Percentiles rank a stretch among this genome's conserved stretches.
Conservation (phyloP, 2,329 filamentous ascomycete species). For the Aspergillus sergii region DNA sequence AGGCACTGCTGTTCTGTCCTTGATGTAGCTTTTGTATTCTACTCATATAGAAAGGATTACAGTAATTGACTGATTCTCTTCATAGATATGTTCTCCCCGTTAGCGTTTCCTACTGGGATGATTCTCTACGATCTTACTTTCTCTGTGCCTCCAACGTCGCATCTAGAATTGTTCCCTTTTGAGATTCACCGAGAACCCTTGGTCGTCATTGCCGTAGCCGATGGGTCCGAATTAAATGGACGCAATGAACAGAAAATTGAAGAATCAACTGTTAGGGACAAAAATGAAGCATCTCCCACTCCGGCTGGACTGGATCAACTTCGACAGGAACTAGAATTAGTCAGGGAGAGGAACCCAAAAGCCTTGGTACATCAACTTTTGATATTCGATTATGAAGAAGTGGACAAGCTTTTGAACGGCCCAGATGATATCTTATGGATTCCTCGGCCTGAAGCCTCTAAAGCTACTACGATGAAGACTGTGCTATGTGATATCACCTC, state of each 20-base stretch:
- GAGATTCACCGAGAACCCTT: conserved; percentile 86
- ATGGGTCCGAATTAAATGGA: conserved; percentile 69
- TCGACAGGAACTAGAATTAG: conserved; percentile 66
- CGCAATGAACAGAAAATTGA: conserved; percentile 15
- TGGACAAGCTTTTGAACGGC: conserved; percentile 56
- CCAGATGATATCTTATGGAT: conserved; percentile 71
- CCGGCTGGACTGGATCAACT: conserved; percentile 43
- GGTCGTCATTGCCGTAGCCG: conserved; percentile 80
- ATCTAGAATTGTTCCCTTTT: conserved; percentile 81
- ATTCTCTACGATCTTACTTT: conserved; percentile 88
- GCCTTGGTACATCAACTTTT: conserved; percentile 77
- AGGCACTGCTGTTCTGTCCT: conserved; percentile 38
- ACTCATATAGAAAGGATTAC: not conserved
- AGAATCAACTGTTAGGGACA: conserved; percentile 15
- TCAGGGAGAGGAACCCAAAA: conserved; percentile 73
- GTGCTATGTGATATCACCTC: conserved; percentile 79
- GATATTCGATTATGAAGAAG: conserved; percentile 72
- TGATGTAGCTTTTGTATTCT: conserved; percentile 4
- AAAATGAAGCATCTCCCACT: conserved; percentile 37
- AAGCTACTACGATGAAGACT: conserved; percentile 77
- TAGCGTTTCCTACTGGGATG: conserved; percentile 81
- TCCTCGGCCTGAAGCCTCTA: conserved; percentile 68
- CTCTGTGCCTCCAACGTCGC: conserved; percentile 75
- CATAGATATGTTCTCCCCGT: conserved; percentile 88
- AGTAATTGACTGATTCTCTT: conserved; percentile 26